These are phyloP conservation scores for Tagetes patula DNA, from an alignment of 129 eudicot species.

Conservation along the genomic window DNA sequence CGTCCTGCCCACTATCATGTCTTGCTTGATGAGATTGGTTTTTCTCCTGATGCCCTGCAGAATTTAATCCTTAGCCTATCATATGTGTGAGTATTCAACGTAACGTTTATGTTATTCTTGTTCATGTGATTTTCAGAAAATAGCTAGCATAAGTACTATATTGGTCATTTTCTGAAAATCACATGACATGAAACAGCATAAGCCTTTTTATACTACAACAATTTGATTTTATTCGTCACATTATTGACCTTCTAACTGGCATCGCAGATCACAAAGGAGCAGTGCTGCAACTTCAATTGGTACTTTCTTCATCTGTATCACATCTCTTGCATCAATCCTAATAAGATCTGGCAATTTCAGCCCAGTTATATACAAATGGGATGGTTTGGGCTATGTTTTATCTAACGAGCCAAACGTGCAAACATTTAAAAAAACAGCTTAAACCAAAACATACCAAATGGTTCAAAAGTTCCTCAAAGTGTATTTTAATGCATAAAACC, in stretches of 20 bases:
- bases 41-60: conserved; percentile 87
- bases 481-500: conserved; percentile 10
- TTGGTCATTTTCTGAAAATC: conserved; percentile 13
- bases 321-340: conserved; percentile 1
- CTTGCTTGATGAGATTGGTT: conserved; percentile 91
- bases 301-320: conserved; percentile 30
- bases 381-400: neutral
- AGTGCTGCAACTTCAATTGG: conserved; percentile 82
- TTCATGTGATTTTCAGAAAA: neutral
- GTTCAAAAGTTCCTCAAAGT: neutral
- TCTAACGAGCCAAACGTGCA: neutral
- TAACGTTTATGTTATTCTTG: neutral
- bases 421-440: neutral
- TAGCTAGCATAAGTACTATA: neutral
- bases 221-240: neutral
- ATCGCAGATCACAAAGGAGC: conserved; percentile 78
- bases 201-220: neutral
- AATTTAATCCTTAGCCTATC: conserved; percentile 71
- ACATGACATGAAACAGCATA: neutral
- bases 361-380: neutral
- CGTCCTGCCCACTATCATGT: conserved; percentile 96
- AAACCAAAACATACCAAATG: neutral
- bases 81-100: conserved; percentile 64
- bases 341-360: neutral
- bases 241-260: conserved; percentile 15